Conservation (phyloP, 192 early-diverging fungal genomes). For the Kickxella alabastrina region DNA sequence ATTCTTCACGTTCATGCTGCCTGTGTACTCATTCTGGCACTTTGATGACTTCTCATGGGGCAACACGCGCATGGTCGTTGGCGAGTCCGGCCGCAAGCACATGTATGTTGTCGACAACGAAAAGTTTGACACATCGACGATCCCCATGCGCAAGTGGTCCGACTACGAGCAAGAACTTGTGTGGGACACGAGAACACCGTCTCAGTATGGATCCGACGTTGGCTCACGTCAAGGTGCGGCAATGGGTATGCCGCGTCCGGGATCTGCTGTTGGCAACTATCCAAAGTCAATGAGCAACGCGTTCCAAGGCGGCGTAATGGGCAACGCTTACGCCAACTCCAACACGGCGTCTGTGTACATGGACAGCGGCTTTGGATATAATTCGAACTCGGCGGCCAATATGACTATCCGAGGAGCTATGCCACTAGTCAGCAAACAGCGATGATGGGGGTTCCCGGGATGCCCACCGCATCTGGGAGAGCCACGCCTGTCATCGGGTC, state of each 20-base stretch:
- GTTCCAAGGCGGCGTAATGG: constrained; percentile 5
- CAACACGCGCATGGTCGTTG: constrained; percentile 88
- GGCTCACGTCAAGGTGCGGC: constrained; percentile 33
- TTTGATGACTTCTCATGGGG: constrained; percentile 99
- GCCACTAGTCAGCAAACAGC: constrained; percentile 18
- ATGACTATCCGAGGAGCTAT: constrained; percentile 22
- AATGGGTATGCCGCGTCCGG: constrained; percentile 28
- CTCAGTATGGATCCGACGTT: constrained; percentile 38
- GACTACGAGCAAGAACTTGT: constrained; percentile 73
- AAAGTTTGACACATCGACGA: constrained; percentile 72
- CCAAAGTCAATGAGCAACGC: constrained; percentile 38
- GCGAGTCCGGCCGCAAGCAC: constrained; percentile 74
- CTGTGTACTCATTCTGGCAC: constrained; percentile 98
- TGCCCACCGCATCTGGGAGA: constrained; percentile 12
- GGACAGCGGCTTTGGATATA: constrained; percentile 37
- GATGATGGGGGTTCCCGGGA: constrained; percentile 11
- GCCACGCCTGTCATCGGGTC: constrained; percentile 25
- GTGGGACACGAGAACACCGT: constrained; percentile 58
- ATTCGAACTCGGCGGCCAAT: constrained; percentile 33
- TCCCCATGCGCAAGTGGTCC: constrained; percentile 76
- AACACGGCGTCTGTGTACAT: constrained; percentile 44
- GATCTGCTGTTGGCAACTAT: constrained; percentile 41
- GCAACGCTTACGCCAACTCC: constrained; percentile 21
- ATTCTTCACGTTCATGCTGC: constrained; percentile 74
- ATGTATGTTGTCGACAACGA: constrained; percentile 61